Conservation (phyloP, 495 filamentous ascomycete species). For the Penicillium robsamsonii region DNA sequence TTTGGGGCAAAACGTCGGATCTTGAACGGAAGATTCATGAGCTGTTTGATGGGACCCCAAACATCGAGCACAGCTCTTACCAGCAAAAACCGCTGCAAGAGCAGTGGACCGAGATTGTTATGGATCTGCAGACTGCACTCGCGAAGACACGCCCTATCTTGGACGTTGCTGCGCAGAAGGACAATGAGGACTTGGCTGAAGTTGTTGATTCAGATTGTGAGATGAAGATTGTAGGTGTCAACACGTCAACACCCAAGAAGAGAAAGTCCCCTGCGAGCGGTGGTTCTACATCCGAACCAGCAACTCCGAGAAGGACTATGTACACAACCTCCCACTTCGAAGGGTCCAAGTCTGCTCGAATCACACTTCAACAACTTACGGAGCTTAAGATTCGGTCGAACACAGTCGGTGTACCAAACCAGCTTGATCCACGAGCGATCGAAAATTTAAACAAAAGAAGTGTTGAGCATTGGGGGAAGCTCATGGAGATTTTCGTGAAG, state of each 20-base stretch:
- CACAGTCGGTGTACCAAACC: constrained; percentile 36
- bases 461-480: constrained; percentile 39
- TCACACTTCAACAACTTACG: constrained; percentile 33
- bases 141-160: constrained; percentile 36
- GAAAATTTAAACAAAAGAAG: constrained; percentile 40
- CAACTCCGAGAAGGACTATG: not conserved
- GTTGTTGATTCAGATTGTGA: constrained; percentile 33
- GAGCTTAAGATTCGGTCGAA: constrained; percentile 39
- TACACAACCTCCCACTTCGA: not conserved
- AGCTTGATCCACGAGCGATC: constrained; percentile 42
- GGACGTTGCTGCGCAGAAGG: not conserved
- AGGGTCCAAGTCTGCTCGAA: constrained; percentile 8
- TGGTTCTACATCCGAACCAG: not conserved
- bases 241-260: constrained; percentile 11
- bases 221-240: constrained; percentile 1
- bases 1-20: constrained; percentile 35
- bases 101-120: constrained; percentile 34
- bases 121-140: constrained; percentile 38
- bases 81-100: constrained; percentile 34
- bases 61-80: not conserved
- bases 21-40: constrained; percentile 31
- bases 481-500: constrained; percentile 31
- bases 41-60: constrained; percentile 37
- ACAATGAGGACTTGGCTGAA: constrained; percentile 4
- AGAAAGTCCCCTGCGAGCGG: constrained; percentile 17